These are phyloP conservation scores for Mucor ambiguus DNA, from an alignment of 371 early-diverging fungal species.

Conservation along the genomic window DNA sequence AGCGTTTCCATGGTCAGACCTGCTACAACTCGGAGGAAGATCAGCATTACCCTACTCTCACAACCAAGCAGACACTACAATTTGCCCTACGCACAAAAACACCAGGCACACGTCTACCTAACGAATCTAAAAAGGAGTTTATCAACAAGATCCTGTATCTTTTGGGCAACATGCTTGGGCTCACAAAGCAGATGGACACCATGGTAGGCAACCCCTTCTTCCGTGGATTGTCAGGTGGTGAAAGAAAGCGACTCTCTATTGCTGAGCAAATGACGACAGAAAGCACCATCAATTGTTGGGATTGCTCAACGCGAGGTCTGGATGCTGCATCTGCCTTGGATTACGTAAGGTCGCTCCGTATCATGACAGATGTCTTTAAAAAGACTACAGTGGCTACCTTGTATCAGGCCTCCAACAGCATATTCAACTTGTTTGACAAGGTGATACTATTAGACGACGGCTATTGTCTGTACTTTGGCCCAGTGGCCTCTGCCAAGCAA, in stretches of 20 bases:
- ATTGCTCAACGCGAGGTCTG: constrained; percentile 88
- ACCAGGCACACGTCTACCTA: constrained; percentile 56
- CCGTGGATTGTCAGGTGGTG: constrained; percentile 86
- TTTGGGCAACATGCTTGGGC: constrained; percentile 69
- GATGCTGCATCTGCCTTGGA: constrained; percentile 91
- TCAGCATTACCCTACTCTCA: constrained; percentile 68
- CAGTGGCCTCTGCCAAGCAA: constrained; percentile 55
- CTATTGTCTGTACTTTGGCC: constrained; percentile 75
- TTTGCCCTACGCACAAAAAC: constrained; percentile 68
- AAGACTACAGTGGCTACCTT: constrained; percentile 65
- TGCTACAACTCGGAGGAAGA: constrained; percentile 75
- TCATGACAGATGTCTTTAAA: constrained; percentile 64
- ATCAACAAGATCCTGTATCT: constrained; percentile 47
- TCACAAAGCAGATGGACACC: constrained; percentile 73
- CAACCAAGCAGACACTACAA: constrained; percentile 68
- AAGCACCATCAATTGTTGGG: constrained; percentile 75
- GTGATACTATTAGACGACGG: constrained; percentile 74
- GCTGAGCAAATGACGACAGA: constrained; percentile 83
- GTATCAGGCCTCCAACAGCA: constrained; percentile 72
- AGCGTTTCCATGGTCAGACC: constrained; percentile 61
- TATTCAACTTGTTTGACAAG: constrained; percentile 77
- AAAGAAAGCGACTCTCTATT: constrained; percentile 83
- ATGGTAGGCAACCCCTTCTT: constrained; percentile 81
- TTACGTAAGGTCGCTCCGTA: constrained; percentile 67
- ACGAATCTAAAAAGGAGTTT: constrained; percentile 42